A percentile compares a stretch with the other conserved stretches of the same genome.
These are phyloP conservation scores for Lepidopterella palustris DNA, from an alignment of 495 filamentous ascomycete species.

Conservation along the genomic window DNA sequence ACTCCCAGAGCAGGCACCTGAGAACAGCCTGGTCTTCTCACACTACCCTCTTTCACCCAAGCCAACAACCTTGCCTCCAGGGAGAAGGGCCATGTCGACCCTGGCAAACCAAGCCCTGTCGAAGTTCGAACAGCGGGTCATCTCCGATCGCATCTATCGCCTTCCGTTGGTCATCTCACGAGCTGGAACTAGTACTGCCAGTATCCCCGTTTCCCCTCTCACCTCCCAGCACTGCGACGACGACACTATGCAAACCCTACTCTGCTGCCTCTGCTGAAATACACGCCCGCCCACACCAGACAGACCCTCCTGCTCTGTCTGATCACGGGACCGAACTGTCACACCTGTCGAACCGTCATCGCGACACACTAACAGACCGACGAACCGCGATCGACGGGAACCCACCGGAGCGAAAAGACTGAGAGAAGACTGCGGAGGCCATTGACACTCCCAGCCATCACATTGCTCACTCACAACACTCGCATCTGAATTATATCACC, in stretches of 20 bases:
- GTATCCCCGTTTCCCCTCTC: constrained; percentile 1
- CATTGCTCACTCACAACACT: neutral
- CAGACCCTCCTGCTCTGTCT: neutral
- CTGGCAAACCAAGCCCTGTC: neutral
- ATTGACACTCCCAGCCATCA: constrained; percentile 1
- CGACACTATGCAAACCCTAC: constrained; percentile 1
- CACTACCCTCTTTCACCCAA: neutral
- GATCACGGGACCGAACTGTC: constrained; percentile 16
- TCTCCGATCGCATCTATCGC: constrained; percentile 22
- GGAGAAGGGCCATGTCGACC: neutral
- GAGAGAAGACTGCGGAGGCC: neutral
- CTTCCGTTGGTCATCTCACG: neutral
- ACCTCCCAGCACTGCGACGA: neutral
- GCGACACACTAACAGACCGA: constrained; percentile 4
- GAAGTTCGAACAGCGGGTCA: constrained; percentile 13
- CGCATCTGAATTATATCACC: neutral
- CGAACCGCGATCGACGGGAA: constrained; percentile 6
- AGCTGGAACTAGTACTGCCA: constrained; percentile 3
- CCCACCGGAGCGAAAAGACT: neutral
- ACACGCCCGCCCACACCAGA: neutral
- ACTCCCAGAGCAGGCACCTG: too few relatives aligned
- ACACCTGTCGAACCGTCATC: neutral
- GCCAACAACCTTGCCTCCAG: too few relatives aligned
- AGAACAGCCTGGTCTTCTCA: neutral
- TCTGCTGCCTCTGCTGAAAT: neutral